Conservation (phyloP, 2,329 filamentous ascomycete genomes). For the Ceratocystis smalleyi region DNA sequence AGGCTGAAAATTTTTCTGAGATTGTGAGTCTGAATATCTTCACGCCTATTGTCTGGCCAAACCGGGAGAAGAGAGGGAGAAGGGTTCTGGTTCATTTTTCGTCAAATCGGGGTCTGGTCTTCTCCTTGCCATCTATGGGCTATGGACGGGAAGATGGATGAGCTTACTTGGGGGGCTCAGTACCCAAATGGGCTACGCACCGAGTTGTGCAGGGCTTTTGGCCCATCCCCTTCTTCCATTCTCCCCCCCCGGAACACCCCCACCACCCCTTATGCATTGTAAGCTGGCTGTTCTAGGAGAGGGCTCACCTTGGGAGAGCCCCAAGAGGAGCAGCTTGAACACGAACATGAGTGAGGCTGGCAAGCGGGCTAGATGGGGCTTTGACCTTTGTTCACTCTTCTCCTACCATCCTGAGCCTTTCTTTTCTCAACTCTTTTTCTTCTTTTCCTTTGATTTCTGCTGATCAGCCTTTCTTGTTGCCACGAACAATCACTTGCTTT, state of each 20-base stretch:
- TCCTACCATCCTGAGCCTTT: background rate
- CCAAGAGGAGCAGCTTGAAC: background rate
- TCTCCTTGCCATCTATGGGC: background rate
- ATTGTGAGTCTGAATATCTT: background rate
- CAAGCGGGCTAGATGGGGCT: background rate
- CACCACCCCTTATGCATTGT: background rate
- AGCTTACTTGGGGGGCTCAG: background rate
- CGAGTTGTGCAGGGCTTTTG: background rate
- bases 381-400: background rate
- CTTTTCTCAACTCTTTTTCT: constrained; percentile 1
- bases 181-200: background rate
- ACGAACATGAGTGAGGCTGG: background rate
- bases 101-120: background rate
- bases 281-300: background rate
- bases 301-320: background rate
- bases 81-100: background rate
- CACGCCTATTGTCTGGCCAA: background rate
- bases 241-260: background rate
- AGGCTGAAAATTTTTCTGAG: background rate
- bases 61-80: too few relatives aligned
- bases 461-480: background rate
- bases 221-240: background rate
- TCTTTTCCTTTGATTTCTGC: background rate
- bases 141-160: background rate
- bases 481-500: background rate